Evolutionary conservation across 192 early-diverging fungal species (phyloP).

Genomic region (Coemansia sp.): DNA sequence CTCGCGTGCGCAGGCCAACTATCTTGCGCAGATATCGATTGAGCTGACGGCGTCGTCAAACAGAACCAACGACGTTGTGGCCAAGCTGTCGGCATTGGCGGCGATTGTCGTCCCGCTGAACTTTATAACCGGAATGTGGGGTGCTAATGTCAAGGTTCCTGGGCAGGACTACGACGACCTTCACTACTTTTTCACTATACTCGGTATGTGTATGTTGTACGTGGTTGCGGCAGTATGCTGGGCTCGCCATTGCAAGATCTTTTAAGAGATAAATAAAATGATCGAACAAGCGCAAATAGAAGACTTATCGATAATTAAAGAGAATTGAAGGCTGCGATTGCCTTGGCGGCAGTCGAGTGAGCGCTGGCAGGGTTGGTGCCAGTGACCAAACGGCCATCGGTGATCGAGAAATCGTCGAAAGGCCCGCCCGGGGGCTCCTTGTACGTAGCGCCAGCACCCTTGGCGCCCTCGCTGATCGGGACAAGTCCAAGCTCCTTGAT

Average conservation of each 20-base stretch:
- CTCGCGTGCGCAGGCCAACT: constrained; percentile 70
- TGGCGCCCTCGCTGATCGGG: constrained; percentile 45
- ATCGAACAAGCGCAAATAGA: background rate
- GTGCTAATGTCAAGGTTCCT: constrained; percentile 58
- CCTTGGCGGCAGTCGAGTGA: constrained; percentile 47
- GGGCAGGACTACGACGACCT: constrained; percentile 47
- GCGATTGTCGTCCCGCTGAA: constrained; percentile 89
- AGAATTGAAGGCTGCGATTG: constrained; percentile 33
- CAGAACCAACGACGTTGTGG: constrained; percentile 83
- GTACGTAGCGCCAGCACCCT: constrained; percentile 58
- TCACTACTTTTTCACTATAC: constrained; percentile 47
- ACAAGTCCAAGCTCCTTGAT: constrained; percentile 45
- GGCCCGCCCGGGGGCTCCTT: constrained; percentile 52
- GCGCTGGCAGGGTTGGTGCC: constrained; percentile 71
- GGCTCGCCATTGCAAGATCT: constrained; percentile 41
- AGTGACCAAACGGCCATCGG: constrained; percentile 68
- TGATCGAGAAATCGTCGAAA: constrained; percentile 49
- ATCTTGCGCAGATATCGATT: constrained; percentile 74
- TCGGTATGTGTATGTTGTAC: constrained; percentile 39
- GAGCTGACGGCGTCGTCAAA: constrained; percentile 74
- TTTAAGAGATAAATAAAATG: constrained; percentile 15
- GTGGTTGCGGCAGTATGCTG: constrained; percentile 37
- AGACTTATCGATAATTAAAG: constrained; percentile 10
- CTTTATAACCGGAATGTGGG: constrained; percentile 78
- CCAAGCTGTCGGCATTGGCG: constrained; percentile 84